phyloP scores from a whole-genome alignment of 257 asterid genomes.

The Solanum pinnatisectum region DNA sequence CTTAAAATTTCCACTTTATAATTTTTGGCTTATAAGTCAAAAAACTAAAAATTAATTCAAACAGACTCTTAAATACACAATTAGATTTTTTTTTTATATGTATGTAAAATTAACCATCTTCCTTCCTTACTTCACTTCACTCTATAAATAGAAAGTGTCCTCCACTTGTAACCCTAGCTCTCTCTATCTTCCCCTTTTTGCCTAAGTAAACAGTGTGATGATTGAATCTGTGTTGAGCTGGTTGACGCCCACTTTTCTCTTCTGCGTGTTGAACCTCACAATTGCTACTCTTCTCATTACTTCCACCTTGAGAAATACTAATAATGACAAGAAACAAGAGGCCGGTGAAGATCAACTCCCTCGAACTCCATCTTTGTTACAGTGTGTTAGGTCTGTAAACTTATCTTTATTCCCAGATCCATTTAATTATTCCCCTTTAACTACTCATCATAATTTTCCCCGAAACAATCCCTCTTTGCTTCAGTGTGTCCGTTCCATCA shows the following conservation, averaged over 20 bases:
- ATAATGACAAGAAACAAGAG: neutral
- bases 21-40: no score
- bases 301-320: constrained; percentile 23
- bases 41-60: no score
- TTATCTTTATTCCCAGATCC: neutral
- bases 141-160: neutral
- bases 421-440: neutral
- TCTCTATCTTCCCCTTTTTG: neutral
- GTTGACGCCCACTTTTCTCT: constrained; percentile 77
- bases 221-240: constrained; percentile 46
- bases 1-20: no score
- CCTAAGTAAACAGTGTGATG: neutral
- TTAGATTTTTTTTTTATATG: no score
- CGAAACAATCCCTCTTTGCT: constrained; percentile 39
- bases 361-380: neutral
- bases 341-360: constrained; percentile 2
- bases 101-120: neutral
- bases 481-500: constrained; percentile 58
- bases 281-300: constrained; percentile 61
- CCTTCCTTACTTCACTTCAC: neutral
- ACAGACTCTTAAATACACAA: no score
- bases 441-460: neutral
- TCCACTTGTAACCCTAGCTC: neutral
- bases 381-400: neutral
- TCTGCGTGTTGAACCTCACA: constrained; percentile 69